phyloP scores from a whole-genome alignment of 2,329 filamentous ascomycete genomes.

The Metarhizium guizhouense region DNA sequence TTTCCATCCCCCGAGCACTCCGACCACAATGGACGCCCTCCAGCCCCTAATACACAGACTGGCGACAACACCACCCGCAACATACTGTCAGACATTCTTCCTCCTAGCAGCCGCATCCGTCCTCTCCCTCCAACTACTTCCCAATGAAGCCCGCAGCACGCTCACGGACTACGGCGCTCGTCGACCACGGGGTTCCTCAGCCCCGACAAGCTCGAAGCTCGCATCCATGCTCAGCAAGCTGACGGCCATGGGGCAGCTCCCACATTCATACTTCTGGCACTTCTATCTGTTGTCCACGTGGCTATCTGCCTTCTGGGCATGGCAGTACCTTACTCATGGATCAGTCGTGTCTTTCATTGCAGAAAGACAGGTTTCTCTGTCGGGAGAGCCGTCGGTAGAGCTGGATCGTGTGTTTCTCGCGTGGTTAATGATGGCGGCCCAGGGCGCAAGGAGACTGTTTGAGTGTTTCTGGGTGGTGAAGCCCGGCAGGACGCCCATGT shows the following conservation, averaged over 20 bases:
- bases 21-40: background rate
- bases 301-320: slow-evolving; percentile 66
- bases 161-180: slow-evolving; percentile 45
- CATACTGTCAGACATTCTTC: slow-evolving; percentile 39
- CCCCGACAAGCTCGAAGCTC: background rate
- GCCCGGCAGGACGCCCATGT: slow-evolving; percentile 65
- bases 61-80: slow-evolving; percentile 14
- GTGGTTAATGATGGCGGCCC: slow-evolving; percentile 66
- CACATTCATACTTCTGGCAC: slow-evolving; percentile 81
- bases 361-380: slow-evolving; percentile 22
- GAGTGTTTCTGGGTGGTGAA: slow-evolving; percentile 61
- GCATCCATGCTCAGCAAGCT: slow-evolving; percentile 13
- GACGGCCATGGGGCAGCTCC: slow-evolving; percentile 46
- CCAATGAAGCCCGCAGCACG: slow-evolving; percentile 31
- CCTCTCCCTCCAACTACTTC: slow-evolving; percentile 33
- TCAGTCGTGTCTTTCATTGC: slow-evolving; percentile 39
- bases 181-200: slow-evolving; percentile 8
- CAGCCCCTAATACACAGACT: background rate
- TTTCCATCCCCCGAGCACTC: too few species aligned
- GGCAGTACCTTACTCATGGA: slow-evolving; percentile 51
- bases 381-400: slow-evolving; percentile 34
- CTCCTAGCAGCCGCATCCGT: slow-evolving; percentile 31
- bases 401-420: slow-evolving; percentile 53
- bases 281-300: slow-evolving; percentile 71
- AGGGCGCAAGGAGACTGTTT: slow-evolving; percentile 65